Conservation (phyloP, 2,329 filamentous ascomycete species). For the Endoconidiophora laricicola region DNA sequence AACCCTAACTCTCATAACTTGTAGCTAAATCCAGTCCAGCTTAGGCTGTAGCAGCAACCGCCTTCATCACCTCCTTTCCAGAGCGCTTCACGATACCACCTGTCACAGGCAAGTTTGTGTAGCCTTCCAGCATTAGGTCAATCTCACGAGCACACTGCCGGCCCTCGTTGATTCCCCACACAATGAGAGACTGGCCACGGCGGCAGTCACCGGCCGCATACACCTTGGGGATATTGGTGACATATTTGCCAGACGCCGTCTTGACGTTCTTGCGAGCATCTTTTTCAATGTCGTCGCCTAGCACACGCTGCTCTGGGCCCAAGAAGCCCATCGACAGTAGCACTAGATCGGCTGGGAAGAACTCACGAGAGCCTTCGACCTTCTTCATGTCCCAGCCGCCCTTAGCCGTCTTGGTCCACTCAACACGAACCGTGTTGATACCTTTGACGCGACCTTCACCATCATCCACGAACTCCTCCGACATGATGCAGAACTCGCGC, state of each 20-base stretch:
- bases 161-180: conserved; percentile 98
- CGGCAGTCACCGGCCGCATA: conserved; percentile 93
- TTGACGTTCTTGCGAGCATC: conserved; percentile 92
- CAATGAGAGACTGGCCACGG: conserved; percentile 85
- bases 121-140: conserved; percentile 68
- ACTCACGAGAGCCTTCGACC: conserved; percentile 78
- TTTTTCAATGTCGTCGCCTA: conserved; percentile 79
- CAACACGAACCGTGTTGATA: conserved; percentile 88
- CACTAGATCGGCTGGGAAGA: conserved; percentile 91
- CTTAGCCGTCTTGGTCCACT: conserved; percentile 80
- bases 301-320: conserved; percentile 74
- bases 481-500: conserved; percentile 96
- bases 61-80: conserved; percentile 49
- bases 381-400: conserved; percentile 99
- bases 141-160: conserved; percentile 85
- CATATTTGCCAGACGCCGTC: conserved; percentile 74
- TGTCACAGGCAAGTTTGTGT: conserved; percentile 69
- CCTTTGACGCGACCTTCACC: conserved; percentile 78
- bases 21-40: not conserved
- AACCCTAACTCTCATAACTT: not conserved
- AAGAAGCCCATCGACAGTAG: conserved; percentile 95
- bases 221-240: conserved; percentile 72
- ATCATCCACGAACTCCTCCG: conserved; percentile 86
- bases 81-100: conserved; percentile 81
- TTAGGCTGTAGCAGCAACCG: conserved; percentile 16